These are phyloP conservation scores for Globisporangium paroecandrum DNA, from an alignment of 352 stramenopile species.

Conservation along the genomic window DNA sequence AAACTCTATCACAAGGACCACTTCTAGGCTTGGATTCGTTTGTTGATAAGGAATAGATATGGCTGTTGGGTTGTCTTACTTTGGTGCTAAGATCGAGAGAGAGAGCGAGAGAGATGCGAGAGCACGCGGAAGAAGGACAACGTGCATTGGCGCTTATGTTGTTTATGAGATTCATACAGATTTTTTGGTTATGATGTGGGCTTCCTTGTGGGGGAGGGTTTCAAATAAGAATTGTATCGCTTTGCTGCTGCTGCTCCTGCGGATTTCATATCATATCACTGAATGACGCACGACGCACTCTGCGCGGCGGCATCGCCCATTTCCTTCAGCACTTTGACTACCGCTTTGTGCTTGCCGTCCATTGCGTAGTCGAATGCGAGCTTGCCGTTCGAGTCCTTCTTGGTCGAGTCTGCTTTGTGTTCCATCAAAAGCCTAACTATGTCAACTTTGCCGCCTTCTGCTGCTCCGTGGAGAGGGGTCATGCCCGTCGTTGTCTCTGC, in stretches of 20 bases:
- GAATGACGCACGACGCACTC: slow-evolving; percentile 82
- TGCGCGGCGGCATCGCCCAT: slow-evolving; percentile 87
- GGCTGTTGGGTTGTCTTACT: not conserved
- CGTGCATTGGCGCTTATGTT: slow-evolving; percentile 31
- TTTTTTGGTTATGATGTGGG: slow-evolving; percentile 5
- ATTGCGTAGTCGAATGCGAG: slow-evolving; percentile 91
- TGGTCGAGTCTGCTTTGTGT: slow-evolving; percentile 81
- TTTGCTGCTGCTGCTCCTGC: slow-evolving; percentile 6
- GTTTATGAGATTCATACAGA: slow-evolving; percentile 31
- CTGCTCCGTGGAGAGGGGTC: slow-evolving; percentile 86
- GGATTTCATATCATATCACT: slow-evolving; percentile 32
- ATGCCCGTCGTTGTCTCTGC: slow-evolving; percentile 88
- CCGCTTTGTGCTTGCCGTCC: slow-evolving; percentile 90
- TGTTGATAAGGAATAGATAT: slow-evolving; percentile 5
- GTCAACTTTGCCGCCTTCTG: slow-evolving; percentile 89
- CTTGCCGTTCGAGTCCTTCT: slow-evolving; percentile 90
- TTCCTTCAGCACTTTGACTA: slow-evolving; percentile 91
- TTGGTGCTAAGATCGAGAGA: not conserved
- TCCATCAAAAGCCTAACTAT: slow-evolving; percentile 91
- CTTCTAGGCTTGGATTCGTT: slow-evolving; percentile 38
- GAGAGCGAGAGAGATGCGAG: not conserved
- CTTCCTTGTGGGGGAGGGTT: not conserved
- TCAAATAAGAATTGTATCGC: slow-evolving; percentile 7
- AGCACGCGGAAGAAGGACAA: slow-evolving; percentile 4
- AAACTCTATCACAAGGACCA: slow-evolving; percentile 80